phyloP scores from a whole-genome alignment of 2,329 filamentous ascomycete species.

The Cercospora zeae-maydis region DNA sequence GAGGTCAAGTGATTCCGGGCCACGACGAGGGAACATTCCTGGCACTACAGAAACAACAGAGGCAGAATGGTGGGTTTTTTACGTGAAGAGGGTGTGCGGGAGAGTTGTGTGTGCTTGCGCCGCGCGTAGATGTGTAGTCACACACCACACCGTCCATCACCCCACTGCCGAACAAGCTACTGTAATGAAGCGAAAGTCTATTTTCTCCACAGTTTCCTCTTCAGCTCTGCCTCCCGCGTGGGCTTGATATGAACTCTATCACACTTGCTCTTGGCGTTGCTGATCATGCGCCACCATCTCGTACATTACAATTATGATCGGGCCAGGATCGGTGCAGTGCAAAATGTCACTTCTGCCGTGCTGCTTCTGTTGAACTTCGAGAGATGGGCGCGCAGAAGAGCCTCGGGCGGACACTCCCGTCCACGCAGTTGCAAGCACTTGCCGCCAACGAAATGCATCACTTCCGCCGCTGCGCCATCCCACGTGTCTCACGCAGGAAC shows the following conservation, averaged over 20 bases:
- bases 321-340: no score
- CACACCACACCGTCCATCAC: background rate
- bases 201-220: background rate
- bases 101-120: background rate
- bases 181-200: conserved; percentile 11
- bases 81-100: conserved; percentile 11
- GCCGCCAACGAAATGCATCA: no score
- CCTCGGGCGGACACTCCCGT: background rate
- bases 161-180: conserved; percentile 9
- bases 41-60: conserved; percentile 16
- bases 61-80: conserved; percentile 22
- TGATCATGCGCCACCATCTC: background rate
- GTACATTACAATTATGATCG: background rate
- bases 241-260: background rate
- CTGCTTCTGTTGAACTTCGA: background rate
- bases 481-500: background rate
- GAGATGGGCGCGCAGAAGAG: background rate
- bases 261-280: background rate
- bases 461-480: background rate
- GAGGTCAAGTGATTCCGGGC: conserved; percentile 36
- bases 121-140: background rate
- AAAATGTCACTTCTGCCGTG: no score
- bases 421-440: background rate
- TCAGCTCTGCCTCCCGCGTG: background rate
- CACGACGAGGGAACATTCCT: conserved; percentile 37